Conservation (phyloP, 1,139 yeast species). For the Blastobotrys malaysiensis region DNA sequence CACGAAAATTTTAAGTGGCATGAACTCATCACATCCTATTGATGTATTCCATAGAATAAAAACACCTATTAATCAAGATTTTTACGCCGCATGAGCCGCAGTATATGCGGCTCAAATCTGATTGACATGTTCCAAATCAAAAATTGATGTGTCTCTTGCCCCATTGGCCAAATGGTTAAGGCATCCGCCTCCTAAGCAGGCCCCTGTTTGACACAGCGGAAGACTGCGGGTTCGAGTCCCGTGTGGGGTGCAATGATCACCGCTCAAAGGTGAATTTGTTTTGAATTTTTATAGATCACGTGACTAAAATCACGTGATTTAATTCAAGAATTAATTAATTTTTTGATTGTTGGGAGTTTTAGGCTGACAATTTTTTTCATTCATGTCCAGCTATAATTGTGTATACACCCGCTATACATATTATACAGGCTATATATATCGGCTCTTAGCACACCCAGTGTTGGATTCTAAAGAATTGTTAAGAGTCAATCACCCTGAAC, state of each 20-base stretch:
- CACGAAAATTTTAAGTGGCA: too few relatives aligned
- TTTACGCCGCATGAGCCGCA: background rate
- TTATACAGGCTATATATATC: too few relatives aligned
- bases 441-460: too few relatives aligned
- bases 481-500: too few relatives aligned
- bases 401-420: background rate
- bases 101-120: background rate
- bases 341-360: too few relatives aligned
- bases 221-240: constrained; percentile 98
- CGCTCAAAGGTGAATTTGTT: constrained; percentile 8
- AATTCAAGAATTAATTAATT: background rate
- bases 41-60: too few relatives aligned
- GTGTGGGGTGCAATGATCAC: constrained; percentile 55
- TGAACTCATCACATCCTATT: too few relatives aligned
- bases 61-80: too few relatives aligned
- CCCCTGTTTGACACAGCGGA: constrained; percentile 84
- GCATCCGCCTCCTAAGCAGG: constrained; percentile 96
- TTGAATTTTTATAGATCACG: constrained; percentile 5
- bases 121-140: background rate
- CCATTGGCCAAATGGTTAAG: constrained; percentile 91
- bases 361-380: too few relatives aligned
- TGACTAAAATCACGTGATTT: too few relatives aligned
- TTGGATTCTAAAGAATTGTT: too few relatives aligned
- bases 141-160: constrained; percentile 34
- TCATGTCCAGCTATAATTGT: background rate